Conservation (phyloP, 257 asterid genomes). For the Solanum phureja region DNA sequence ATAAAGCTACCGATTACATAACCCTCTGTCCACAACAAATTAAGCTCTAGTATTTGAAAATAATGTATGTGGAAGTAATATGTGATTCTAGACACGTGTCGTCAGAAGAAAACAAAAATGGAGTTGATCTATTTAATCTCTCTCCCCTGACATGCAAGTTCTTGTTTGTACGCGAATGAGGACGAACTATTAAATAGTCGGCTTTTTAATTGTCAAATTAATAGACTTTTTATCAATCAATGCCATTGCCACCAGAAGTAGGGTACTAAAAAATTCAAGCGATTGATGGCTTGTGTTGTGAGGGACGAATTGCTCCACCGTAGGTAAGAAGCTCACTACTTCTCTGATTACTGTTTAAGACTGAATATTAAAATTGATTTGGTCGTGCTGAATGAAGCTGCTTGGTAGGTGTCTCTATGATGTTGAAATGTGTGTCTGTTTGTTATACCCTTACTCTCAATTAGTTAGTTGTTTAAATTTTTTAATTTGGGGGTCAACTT, state of each 20-base stretch:
- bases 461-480: background rate
- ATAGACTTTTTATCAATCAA: background rate
- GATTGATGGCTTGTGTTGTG: background rate
- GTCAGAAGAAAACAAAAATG: background rate
- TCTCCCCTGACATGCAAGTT: too few species aligned
- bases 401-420: background rate
- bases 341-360: background rate
- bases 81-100: background rate
- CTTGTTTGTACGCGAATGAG: background rate
- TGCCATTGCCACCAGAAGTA: background rate
- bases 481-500: background rate
- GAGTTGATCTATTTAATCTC: background rate
- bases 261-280: background rate
- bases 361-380: background rate
- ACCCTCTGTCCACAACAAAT: background rate
- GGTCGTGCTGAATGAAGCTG: background rate
- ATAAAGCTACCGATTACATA: background rate
- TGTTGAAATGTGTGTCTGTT: background rate
- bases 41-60: background rate
- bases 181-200: background rate
- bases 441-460: background rate
- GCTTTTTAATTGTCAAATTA: background rate
- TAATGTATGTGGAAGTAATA: background rate
- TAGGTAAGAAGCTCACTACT: background rate
- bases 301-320: background rate